A percentile compares a stretch with the other conserved stretches of the same genome.
phyloP scores from a whole-genome alignment of 2,329 filamentous ascomycete genomes.

The Albifimbria verrucaria region DNA sequence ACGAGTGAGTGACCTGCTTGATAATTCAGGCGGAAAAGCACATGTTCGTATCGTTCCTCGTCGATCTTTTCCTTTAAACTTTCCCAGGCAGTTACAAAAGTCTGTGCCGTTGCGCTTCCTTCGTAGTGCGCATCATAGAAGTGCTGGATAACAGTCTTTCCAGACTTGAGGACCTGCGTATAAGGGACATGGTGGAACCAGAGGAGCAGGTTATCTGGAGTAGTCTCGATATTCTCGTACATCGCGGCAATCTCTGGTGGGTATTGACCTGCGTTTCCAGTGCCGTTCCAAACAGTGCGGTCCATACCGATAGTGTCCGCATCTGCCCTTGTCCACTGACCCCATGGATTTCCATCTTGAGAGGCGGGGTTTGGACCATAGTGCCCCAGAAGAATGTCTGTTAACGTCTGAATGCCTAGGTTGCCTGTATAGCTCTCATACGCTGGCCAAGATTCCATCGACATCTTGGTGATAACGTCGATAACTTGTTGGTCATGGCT shows the following conservation, averaged over 20 bases:
- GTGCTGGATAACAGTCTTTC: conserved; percentile 66
- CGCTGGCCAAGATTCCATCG: conserved; percentile 66
- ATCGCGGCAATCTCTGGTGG: conserved; percentile 53
- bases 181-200: conserved; percentile 76
- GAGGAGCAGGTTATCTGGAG: conserved; percentile 64
- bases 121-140: conserved; percentile 63
- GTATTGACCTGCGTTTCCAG: conserved; percentile 64
- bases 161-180: conserved; percentile 57
- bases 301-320: conserved; percentile 64
- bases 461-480: conserved; percentile 58
- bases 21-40: conserved; percentile 56
- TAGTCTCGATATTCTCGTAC: conserved; percentile 60
- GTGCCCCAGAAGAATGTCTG: conserved; percentile 59
- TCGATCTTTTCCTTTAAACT: conserved; percentile 55
- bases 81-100: conserved; percentile 53
- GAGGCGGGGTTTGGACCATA: conserved; percentile 66
- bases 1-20: conserved; percentile 68
- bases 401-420: conserved; percentile 65
- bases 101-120: conserved; percentile 58
- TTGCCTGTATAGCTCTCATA: conserved; percentile 72
- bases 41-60: conserved; percentile 54
- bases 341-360: conserved; percentile 66
- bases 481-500: conserved; percentile 51
- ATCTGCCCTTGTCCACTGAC: conserved; percentile 68
- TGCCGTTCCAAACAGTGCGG: conserved; percentile 65